Base-by-base conservation (phyloP, 345 rosid genomes). In the Passiflora organensis region DNA sequence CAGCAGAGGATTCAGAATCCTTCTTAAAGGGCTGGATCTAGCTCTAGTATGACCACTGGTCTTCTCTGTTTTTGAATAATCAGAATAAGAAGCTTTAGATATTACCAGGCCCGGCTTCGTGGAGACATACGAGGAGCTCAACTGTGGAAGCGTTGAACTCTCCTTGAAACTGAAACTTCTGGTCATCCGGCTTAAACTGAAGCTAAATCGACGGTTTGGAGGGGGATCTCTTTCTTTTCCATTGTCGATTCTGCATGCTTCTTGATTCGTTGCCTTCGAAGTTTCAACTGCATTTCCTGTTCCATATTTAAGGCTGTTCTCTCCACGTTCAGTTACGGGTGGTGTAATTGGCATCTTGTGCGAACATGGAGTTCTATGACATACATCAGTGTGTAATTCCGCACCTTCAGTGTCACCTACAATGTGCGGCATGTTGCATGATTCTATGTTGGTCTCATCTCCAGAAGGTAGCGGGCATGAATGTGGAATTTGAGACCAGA, bases 111-210 rank as follows among this genome's bases (percentile, higher is more conserved):
- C 82, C 47, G 94, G 82, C 54, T 73, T 80, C 34, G 52, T 69
- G 65, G 83, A 65, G 61, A 66, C 73, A 65, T 74, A 63, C 25
- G 70, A 41, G 46, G 84, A 72, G 66, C 57, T 78, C 65, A 76
- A 48, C 51, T 68, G 77, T 47, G 77, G 80, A 59, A 62, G 68
- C 19, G 76, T 22, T 60, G 81, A 67, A 59, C 78, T 77, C 42
- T 89, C 99, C 62, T 75, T 93, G 32, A 72, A 76, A 51, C 87
- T 89, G 70, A 84, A 80, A 75, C 95, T 93, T 73, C 81, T 83
- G 55, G 81, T 68, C 70, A 83, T 69, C 61, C 75, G 79, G 51
- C 88, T 72, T 23, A 91, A 75, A 78, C 86, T 89, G 67, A 86
- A 84, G 81, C 94, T 84, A 72, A 82, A 84, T 49, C 95, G 76